phyloP scores from a whole-genome alignment of 495 filamentous ascomycete genomes.

The Glutinoglossum americanum region DNA sequence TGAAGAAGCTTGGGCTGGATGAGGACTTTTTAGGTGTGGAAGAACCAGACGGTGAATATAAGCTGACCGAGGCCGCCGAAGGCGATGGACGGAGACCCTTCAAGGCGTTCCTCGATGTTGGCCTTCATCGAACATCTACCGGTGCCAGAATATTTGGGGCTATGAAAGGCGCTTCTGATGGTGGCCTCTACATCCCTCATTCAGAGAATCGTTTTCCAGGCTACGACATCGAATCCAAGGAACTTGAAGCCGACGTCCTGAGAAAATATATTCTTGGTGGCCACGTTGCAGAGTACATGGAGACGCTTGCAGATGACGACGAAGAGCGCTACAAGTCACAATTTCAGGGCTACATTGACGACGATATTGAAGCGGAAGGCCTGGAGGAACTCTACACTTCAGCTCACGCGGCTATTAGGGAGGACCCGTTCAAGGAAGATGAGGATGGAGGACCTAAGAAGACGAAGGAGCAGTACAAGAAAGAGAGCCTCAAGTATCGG shows the following conservation, averaged over 20 bases:
- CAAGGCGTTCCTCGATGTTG: constrained; percentile 96
- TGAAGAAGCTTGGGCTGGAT: constrained; percentile 88
- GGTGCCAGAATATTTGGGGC: constrained; percentile 96
- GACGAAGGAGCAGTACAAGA: constrained; percentile 93
- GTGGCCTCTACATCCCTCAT: constrained; percentile 91
- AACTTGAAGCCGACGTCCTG: constrained; percentile 89
- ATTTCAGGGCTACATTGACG: constrained; percentile 92
- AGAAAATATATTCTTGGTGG: constrained; percentile 98
- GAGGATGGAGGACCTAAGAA: constrained; percentile 63
- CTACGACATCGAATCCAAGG: constrained; percentile 86
- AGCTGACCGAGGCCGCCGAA: constrained; percentile 77
- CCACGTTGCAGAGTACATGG: constrained; percentile 99
- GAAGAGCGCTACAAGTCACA: constrained; percentile 98
- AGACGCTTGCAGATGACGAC: constrained; percentile 96
- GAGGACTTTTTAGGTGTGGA: constrained; percentile 82
- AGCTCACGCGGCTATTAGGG: constrained; percentile 91
- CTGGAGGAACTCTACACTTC: constrained; percentile 92
- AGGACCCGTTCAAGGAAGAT: constrained; percentile 90
- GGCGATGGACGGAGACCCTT: constrained; percentile 73
- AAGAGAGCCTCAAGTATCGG: constrained; percentile 77
- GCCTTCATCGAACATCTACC: constrained; percentile 88
- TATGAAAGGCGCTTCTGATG: constrained; percentile 99
- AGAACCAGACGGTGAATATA: constrained; percentile 87
- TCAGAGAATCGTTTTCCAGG: constrained; percentile 98
- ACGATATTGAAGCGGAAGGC: constrained; percentile 87